Percentiles rank a stretch among this genome's conserved stretches.
Evolutionary conservation across 78 protist species (phyloP).

Genomic region (Tieghemostelium lacteum): DNA sequence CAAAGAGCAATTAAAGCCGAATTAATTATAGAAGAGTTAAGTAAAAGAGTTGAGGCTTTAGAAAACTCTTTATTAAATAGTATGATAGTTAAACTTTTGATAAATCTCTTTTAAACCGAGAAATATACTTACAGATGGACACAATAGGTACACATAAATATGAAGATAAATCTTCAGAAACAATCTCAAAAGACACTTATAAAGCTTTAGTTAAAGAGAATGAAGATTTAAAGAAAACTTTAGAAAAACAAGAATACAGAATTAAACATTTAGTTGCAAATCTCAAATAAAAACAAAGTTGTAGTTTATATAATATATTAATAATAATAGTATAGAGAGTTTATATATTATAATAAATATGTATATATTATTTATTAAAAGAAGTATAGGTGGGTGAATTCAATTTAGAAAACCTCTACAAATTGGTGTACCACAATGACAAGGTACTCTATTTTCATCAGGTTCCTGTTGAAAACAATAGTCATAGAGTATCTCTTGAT

Average conservation of each 20-base stretch:
- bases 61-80: not conserved
- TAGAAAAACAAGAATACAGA: conserved; percentile 12
- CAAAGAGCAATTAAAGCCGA: conserved; percentile 7
- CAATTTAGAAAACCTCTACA: conserved; percentile 30
- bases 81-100: not conserved
- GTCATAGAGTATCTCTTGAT: conserved; percentile 89
- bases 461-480: conserved; percentile 83
- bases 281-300: not conserved
- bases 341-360: too few species aligned
- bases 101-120: too few species aligned
- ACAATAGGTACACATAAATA: not conserved
- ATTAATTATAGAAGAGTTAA: not conserved
- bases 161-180: not conserved
- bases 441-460: not conserved
- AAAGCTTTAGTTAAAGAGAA: not conserved
- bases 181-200: not conserved
- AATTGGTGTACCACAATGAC: not conserved
- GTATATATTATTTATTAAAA: too few species aligned
- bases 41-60: not conserved
- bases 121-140: not conserved
- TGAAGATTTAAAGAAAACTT: not conserved
- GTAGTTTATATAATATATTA: too few species aligned
- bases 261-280: conserved; percentile 5
- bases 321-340: too few species aligned
- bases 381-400: not conserved